Evolutionary conservation across 208 protist genomes (phyloP).

Genomic region (Acanthamoeba royreba): DNA sequence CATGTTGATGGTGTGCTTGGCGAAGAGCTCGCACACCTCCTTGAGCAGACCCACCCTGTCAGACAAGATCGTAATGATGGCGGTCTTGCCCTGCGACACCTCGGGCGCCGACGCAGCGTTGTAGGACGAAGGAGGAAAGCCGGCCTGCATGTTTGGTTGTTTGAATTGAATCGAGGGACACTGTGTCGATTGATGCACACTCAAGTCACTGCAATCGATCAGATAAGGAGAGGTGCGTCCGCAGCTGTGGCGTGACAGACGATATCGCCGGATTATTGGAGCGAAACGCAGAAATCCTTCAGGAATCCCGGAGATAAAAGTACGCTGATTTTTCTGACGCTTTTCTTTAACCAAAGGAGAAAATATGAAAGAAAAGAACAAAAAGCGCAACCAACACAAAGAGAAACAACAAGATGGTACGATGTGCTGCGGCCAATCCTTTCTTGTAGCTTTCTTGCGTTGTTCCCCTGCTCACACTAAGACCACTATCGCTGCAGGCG

Average conservation of each 20-base stretch:
- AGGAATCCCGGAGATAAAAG: no score
- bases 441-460: neutral
- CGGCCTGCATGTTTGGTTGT: neutral
- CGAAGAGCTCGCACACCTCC: slow-evolving; percentile 32
- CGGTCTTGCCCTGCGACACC: neutral
- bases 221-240: no score
- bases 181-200: no score
- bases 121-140: neutral
- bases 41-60: slow-evolving; percentile 32
- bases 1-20: slow-evolving; percentile 8
- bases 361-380: no score
- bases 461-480: neutral
- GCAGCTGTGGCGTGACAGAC: no score
- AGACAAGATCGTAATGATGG: neutral
- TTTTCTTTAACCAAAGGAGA: no score
- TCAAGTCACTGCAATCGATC: no score
- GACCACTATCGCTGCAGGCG: neutral
- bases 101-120: no score
- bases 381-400: no score
- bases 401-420: neutral
- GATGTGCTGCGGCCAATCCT: neutral
- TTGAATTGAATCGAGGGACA: neutral
- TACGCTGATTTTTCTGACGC: no score
- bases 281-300: no score
- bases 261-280: no score